These are phyloP conservation scores for Lentinula novae-zelandiae DNA, from an alignment of 1,284 basidiomycete genomes.

Conservation along the genomic window DNA sequence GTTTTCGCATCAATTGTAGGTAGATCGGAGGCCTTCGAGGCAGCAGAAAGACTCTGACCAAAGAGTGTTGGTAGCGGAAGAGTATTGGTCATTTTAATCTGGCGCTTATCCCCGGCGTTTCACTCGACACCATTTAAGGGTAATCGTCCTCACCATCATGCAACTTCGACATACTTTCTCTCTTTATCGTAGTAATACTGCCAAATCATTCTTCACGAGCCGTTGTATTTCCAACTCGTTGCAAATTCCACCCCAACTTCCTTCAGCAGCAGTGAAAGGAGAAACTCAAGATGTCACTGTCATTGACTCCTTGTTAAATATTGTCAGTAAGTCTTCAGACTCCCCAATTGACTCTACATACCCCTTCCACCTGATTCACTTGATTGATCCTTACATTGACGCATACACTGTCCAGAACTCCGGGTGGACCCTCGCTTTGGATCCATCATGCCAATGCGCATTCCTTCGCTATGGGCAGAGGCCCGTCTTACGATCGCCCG, in stretches of 20 bases:
- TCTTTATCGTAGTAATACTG: neutral
- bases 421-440: constrained; percentile 25
- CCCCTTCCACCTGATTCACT: neutral
- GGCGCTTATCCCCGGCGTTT: neutral
- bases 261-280: constrained; percentile 17
- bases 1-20: constrained; percentile 47
- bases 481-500: constrained; percentile 32
- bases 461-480: constrained; percentile 53
- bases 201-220: neutral
- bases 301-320: constrained; percentile 55
- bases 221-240: neutral
- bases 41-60: constrained; percentile 21
- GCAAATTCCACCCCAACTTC: neutral
- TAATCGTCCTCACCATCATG: too few relatives aligned
- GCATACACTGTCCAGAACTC: neutral
- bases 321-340: constrained; percentile 45
- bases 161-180: neutral
- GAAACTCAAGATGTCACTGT: constrained; percentile 57
- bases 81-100: neutral
- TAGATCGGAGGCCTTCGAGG: constrained; percentile 40
- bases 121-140: neutral
- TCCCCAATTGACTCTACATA: neutral
- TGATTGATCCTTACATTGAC: neutral
- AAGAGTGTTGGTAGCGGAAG: constrained; percentile 12
- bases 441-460: constrained; percentile 45